These are phyloP conservation scores for Scedosporium apiospermum DNA, from an alignment of 2,329 filamentous ascomycete genomes.

Conservation along the genomic window DNA sequence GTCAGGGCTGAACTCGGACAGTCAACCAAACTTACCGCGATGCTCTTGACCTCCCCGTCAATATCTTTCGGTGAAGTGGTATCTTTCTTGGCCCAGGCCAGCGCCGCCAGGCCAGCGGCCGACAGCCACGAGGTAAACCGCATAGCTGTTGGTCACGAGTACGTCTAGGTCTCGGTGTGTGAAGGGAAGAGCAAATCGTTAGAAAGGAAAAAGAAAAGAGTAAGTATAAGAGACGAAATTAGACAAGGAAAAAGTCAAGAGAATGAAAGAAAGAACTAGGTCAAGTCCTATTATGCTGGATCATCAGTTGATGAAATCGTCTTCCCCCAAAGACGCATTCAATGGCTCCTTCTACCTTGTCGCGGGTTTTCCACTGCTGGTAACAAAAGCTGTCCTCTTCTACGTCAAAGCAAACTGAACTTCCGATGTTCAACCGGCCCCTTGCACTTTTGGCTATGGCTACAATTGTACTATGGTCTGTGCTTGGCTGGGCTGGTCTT, in stretches of 20 bases:
- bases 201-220: not conserved
- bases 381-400: slow-evolving; percentile 7
- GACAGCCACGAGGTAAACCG: slow-evolving; percentile 6
- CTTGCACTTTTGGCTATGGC: not conserved
- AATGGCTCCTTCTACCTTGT: not conserved
- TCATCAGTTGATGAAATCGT: not conserved
- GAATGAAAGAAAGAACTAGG: not conserved
- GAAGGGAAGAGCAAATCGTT: not conserved
- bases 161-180: not conserved
- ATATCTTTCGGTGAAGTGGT: not conserved
- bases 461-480: too few species aligned
- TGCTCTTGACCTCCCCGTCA: slow-evolving; percentile 12
- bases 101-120: slow-evolving; percentile 8
- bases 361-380: not conserved
- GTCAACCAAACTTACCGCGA: slow-evolving; percentile 9
- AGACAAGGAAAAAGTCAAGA: not conserved
- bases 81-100: slow-evolving; percentile 6
- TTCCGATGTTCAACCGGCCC: not conserved
- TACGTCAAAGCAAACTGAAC: not conserved
- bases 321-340: not conserved
- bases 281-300: slow-evolving; percentile 1
- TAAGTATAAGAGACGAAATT: not conserved
- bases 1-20: not conserved
- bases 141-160: slow-evolving; percentile 3
- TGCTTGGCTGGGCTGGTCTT: too few species aligned